Percentiles rank a stretch among this genome's conserved stretches.
Evolutionary conservation across 768 basidiomycete species (phyloP).

Genomic region (Phaffia australis): DNA sequence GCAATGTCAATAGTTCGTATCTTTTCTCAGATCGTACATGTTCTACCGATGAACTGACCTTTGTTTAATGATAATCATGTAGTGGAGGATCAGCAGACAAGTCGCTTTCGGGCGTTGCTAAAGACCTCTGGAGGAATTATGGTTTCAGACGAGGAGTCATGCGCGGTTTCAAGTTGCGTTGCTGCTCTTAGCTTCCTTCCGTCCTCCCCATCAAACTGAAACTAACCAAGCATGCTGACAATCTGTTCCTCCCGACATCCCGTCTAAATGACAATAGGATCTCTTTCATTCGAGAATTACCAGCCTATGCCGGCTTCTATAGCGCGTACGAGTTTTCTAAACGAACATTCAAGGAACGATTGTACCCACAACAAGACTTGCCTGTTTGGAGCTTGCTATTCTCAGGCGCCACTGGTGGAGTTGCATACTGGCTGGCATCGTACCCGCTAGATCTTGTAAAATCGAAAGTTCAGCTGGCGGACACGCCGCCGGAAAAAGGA

Average conservation of each 20-base stretch:
- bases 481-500: slow-evolving; percentile 55
- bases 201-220: background rate
- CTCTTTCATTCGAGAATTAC: slow-evolving; percentile 85
- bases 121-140: slow-evolving; percentile 77
- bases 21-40: background rate
- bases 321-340: slow-evolving; percentile 82
- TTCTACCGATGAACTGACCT: background rate
- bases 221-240: too few species aligned
- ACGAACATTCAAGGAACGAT: slow-evolving; percentile 52
- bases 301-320: slow-evolving; percentile 36
- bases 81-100: slow-evolving; percentile 75
- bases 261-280: slow-evolving; percentile 44
- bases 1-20: slow-evolving; percentile 53
- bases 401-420: slow-evolving; percentile 47
- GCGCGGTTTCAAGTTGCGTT: slow-evolving; percentile 84
- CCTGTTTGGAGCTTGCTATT: slow-evolving; percentile 78
- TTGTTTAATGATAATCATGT: slow-evolving; percentile 38
- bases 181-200: background rate
- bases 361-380: slow-evolving; percentile 41
- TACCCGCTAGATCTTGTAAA: slow-evolving; percentile 94
- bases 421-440: slow-evolving; percentile 87
- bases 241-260: background rate
- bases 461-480: slow-evolving; percentile 72
- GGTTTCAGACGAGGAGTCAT: slow-evolving; percentile 82
- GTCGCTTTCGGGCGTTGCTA: slow-evolving; percentile 55